These are phyloP conservation scores for Basidiobolus heterosporus DNA, from an alignment of 371 early-diverging fungal genomes.

Conservation along the genomic window DNA sequence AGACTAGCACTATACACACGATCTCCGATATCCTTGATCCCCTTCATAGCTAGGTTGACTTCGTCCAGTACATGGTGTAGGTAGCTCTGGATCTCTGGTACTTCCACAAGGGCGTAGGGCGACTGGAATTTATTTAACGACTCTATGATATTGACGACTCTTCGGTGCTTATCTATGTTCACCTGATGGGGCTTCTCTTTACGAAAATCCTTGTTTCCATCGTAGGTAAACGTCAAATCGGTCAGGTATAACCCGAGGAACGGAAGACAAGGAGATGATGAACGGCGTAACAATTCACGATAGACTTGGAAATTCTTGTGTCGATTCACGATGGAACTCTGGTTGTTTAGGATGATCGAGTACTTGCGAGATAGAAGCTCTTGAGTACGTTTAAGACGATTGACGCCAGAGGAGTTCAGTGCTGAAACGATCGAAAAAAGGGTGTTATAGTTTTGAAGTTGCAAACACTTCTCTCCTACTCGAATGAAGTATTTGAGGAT, in stretches of 20 bases:
- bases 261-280: slow-evolving; percentile 83
- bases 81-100: slow-evolving; percentile 20
- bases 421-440: slow-evolving; percentile 79
- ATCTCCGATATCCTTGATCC: not conserved
- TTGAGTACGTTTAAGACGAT: slow-evolving; percentile 67
- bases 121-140: slow-evolving; percentile 69
- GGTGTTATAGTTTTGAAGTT: slow-evolving; percentile 80
- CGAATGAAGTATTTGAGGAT: slow-evolving; percentile 71
- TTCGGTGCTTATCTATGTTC: slow-evolving; percentile 69
- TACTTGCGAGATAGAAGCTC: slow-evolving; percentile 26
- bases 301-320: slow-evolving; percentile 72
- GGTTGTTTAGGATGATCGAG: slow-evolving; percentile 23
- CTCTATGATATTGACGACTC: slow-evolving; percentile 39
- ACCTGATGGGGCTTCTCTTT: slow-evolving; percentile 27
- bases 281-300: slow-evolving; percentile 66
- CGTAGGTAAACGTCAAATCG: slow-evolving; percentile 86
- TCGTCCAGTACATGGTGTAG: not conserved
- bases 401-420: slow-evolving; percentile 74
- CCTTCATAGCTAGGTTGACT: not conserved
- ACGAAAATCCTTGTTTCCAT: slow-evolving; percentile 48
- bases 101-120: slow-evolving; percentile 35
- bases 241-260: slow-evolving; percentile 76
- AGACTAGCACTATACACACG: not conserved
- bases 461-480: slow-evolving; percentile 29
- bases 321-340: slow-evolving; percentile 44